Base-by-base conservation (phyloP, 106 monocot genomes). In the Dendrobium officinale region DNA sequence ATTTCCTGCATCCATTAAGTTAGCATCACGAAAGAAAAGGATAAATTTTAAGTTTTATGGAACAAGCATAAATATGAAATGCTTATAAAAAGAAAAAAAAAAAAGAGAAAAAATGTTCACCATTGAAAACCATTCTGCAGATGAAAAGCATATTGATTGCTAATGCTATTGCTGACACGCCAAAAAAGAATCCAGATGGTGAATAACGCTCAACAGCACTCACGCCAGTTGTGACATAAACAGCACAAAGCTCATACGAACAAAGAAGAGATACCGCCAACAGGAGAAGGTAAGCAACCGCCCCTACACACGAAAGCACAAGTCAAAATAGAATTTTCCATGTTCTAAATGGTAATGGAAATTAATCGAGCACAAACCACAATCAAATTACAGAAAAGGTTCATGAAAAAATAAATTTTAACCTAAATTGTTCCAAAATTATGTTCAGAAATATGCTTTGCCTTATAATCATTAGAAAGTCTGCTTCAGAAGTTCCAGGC, bases 121-220 rank as follows among this genome's bases (percentile, higher is more conserved):
- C 97, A 87, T 84, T 91, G 73, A 95, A 98, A 75, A 95, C 92
- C 84, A 98, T 95, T 77, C 89, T 92, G 88, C 94, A 94, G 75
- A 98, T 91, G 74, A 98, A 98, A 75, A 98, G 91, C 91, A 98
- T 92, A 82, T 98, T 98, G 70, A 98, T 91, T 41, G 97, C 97
- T 67, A 98, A 70, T 47, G 94, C 90, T 82, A 98, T 85, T 20
- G 92, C 92, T 72, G 97, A 94, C 0, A 98, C 91, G 55, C 97
- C 97, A 88, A 98, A 98, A 85, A 95, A 98, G 77, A 98, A 95
- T 41, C 97, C 97, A 78, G 97, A 95, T 75, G 97, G 86, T 55
- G 97, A 98, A 82, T 94, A 94, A 80, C 86, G 80, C 77, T 98
- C 89, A 24, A 94, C 85, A 8, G 97, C 94, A 78, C 79, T 88